phyloP scores from a whole-genome alignment of 176 grass and related monocot species.

The Eremochloa ophiuroides region DNA sequence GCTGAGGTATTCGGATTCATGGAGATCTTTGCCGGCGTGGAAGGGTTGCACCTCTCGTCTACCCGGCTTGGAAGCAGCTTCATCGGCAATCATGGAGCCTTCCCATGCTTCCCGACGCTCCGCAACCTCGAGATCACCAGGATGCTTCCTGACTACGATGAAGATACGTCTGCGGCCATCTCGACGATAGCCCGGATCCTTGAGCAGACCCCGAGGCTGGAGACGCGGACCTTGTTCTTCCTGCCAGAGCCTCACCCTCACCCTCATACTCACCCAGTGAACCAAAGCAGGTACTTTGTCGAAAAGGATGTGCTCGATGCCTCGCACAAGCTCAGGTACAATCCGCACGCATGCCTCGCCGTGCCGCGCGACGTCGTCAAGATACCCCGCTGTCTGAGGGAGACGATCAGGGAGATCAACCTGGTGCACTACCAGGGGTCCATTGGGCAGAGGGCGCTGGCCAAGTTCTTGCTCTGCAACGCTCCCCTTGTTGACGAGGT shows the following conservation, averaged over 20 bases:
- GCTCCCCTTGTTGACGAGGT: neutral
- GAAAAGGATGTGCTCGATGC: neutral
- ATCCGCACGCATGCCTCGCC: neutral
- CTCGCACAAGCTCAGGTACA: constrained; percentile 6
- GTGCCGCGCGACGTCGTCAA: neutral
- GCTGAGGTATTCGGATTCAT: neutral
- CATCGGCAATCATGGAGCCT: neutral
- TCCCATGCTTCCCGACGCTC: neutral
- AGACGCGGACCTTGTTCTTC: neutral
- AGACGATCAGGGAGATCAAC: constrained; percentile 3
- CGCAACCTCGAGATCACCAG: too few species aligned
- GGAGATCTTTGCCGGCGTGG: neutral
- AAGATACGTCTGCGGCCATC: neutral
- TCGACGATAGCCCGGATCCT: neutral
- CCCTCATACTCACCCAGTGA: too few species aligned
- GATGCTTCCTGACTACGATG: too few species aligned
- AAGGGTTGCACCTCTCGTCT: neutral
- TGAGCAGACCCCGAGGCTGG: neutral
- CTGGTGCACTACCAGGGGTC: constrained; percentile 18
- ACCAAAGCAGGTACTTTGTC: neutral
- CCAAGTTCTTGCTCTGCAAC: constrained; percentile 18
- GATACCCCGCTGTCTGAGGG: neutral
- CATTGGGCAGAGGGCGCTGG: neutral
- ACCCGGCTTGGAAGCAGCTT: neutral
- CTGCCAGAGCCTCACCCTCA: neutral